phyloP scores from a whole-genome alignment of 257 asterid species.

The Petrea volubilis region DNA sequence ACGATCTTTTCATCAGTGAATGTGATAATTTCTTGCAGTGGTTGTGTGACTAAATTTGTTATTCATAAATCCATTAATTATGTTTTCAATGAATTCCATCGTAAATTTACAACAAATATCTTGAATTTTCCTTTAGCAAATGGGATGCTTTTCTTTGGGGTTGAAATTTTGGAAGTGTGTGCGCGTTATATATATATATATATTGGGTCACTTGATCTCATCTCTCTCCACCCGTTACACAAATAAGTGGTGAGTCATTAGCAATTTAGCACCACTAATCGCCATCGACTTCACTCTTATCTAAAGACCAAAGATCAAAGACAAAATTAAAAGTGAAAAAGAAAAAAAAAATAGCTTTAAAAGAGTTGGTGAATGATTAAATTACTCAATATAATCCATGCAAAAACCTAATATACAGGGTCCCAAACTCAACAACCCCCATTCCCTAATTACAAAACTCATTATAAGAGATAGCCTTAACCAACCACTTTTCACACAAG shows the following conservation, averaged over 20 bases:
- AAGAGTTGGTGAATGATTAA: constrained; percentile 29
- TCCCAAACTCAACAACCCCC: constrained; percentile 4
- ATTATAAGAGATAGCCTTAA: constrained; percentile 18
- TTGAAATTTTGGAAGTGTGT: too few relatives aligned
- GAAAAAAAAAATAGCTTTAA: neutral
- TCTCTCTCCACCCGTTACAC: constrained; percentile 18
- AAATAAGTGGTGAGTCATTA: neutral
- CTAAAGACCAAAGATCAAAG: neutral
- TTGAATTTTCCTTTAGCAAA: too few relatives aligned
- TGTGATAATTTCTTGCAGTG: too few relatives aligned
- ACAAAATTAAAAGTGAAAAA: neutral
- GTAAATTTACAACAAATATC: too few relatives aligned
- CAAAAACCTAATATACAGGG: constrained; percentile 7
- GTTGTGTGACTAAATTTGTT: too few relatives aligned
- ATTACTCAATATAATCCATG: constrained; percentile 11
- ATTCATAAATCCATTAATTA: too few relatives aligned
- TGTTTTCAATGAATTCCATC: too few relatives aligned
- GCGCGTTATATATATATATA: too few relatives aligned
- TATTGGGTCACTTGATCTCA: neutral
- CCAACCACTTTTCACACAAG: neutral
- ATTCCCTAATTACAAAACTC: neutral
- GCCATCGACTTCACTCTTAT: neutral
- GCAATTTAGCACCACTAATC: constrained; percentile 23
- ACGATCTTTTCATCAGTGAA: too few relatives aligned
- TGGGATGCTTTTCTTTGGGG: too few relatives aligned